Base-by-base conservation (phyloP, 2,329 filamentous ascomycete species). In the Paecilomyces niveus region DNA sequence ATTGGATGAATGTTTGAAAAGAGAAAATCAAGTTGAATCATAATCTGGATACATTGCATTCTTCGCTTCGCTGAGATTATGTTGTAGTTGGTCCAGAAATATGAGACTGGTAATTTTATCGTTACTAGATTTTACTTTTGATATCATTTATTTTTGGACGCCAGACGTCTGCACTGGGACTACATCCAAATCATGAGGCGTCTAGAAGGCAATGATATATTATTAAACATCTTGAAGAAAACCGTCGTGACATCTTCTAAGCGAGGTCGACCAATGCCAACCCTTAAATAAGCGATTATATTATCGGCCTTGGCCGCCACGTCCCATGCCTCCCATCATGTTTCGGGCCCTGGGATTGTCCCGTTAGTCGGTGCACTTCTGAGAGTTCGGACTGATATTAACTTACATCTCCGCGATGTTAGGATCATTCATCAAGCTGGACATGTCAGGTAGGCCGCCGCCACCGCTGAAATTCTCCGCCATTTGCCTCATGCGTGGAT, bases 351-450 rank as follows among this genome's bases (percentile, higher is more conserved):
- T 86, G 63, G 61, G 58, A 50, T 8, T 39, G 54, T 61, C 59
- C 49, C 52, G 55, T 58, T 61, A 63, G 63, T 61, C 54, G 10
- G 45, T 62, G 51, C 33, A 49, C 24, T 57, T 18, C 18, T 13
- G 6, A 13, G 32, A 55, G 52, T 9, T 10, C 26, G n/a, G 31
- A 21, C 21, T 29, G 29, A 57, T 32, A 10, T 54, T 15, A 59
- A 85, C 89, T 89, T 78, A 95, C 92, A 97, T 92, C 59, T 97
- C 91, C 52, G 91, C 90, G 74, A 99, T 88, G 72, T 79, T 89
- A 54, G 94, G 94, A 72, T 99, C 94, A 63, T 86, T 88, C 94
- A 99, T 96, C 74, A 99, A 79, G 64, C 83, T 82, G 58, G 83
- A 82, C 70, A 97, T 80, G 74, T 97, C 91, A 7, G 94, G 94